These are phyloP conservation scores for Trichoderma reesei DNA, from an alignment of 495 filamentous ascomycete species.

Conservation along the genomic window DNA sequence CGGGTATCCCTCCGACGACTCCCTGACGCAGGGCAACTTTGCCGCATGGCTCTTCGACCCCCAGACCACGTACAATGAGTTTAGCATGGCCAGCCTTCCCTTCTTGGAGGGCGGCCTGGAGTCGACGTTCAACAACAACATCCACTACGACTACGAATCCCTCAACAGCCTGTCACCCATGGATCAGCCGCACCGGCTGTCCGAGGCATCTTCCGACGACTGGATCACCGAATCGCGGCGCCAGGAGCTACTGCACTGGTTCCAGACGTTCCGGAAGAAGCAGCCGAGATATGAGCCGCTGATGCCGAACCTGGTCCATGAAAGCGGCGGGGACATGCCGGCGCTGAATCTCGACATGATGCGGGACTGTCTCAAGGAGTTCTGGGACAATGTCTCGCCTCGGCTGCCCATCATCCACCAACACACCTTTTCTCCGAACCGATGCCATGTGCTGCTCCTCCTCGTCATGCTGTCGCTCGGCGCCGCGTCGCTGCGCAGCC, in stretches of 20 bases:
- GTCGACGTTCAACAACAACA: slow-evolving; percentile 40
- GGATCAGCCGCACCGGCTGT: slow-evolving; percentile 61
- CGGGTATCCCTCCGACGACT: slow-evolving; percentile 27
- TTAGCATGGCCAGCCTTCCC: slow-evolving; percentile 32
- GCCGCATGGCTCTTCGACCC: slow-evolving; percentile 42
- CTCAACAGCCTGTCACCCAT: slow-evolving; percentile 56
- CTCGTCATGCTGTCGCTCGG: slow-evolving; percentile 85
- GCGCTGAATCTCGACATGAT: slow-evolving; percentile 78
- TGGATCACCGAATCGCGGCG: slow-evolving; percentile 77
- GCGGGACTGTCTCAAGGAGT: slow-evolving; percentile 84
- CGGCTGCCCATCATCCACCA: slow-evolving; percentile 90
- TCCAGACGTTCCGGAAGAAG: slow-evolving; percentile 67
- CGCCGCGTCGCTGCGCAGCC: slow-evolving; percentile 73
- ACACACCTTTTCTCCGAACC: slow-evolving; percentile 79
- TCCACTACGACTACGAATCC: slow-evolving; percentile 43
- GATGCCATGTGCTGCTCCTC: slow-evolving; percentile 68
- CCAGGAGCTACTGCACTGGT: slow-evolving; percentile 65
- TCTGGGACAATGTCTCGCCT: slow-evolving; percentile 87
- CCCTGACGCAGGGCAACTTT: slow-evolving; percentile 34
- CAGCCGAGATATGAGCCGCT: slow-evolving; percentile 60
- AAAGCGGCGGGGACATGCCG: slow-evolving; percentile 57
- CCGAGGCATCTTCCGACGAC: slow-evolving; percentile 59
- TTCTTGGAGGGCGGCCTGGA: slow-evolving; percentile 42
- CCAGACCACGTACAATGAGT: slow-evolving; percentile 30
- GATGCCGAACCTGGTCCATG: slow-evolving; percentile 62